Evolutionary conservation across 495 filamentous ascomycete species (phyloP).

Genomic region (Copromyces sp.): DNA sequence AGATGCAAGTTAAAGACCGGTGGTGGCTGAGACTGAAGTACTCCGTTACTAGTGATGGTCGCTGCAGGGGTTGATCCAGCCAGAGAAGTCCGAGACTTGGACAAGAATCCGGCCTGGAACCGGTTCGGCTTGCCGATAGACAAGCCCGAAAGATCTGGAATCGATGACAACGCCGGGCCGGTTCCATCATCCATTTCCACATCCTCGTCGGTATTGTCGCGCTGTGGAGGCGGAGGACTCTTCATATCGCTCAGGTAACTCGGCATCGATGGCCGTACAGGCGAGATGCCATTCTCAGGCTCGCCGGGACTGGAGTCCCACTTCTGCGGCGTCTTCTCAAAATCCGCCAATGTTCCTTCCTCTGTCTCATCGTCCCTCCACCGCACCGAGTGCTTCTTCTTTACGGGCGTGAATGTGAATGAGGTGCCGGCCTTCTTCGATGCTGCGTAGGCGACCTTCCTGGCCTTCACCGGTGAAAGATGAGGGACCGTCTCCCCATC

Average conservation of each 20-base stretch:
- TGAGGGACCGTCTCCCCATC: not conserved
- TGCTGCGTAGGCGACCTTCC: not conserved
- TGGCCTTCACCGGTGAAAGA: not conserved
- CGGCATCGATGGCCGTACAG: conserved; percentile 23
- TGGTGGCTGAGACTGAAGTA: conserved; percentile 13
- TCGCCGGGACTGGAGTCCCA: conserved; percentile 39
- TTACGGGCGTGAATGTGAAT: conserved; percentile 59
- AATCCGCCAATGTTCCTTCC: conserved; percentile 70
- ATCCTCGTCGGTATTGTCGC: conserved; percentile 24
- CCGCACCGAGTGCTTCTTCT: conserved; percentile 78
- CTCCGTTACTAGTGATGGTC: conserved; percentile 6
- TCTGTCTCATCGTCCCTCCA: conserved; percentile 91
- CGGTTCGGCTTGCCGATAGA: conserved; percentile 54
- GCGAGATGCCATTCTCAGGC: conserved; percentile 18
- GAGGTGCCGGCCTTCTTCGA: conserved; percentile 5
- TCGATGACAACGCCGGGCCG: conserved; percentile 37
- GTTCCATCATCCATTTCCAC: conserved; percentile 40
- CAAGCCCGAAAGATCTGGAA: conserved; percentile 33
- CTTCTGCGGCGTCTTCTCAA: conserved; percentile 75
- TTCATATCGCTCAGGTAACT: conserved; percentile 25
- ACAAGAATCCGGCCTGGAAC: conserved; percentile 85
- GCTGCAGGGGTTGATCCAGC: not conserved
- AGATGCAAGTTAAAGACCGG: conserved; percentile 54
- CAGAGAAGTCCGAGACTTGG: conserved; percentile 41
- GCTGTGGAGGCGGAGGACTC: not conserved